Evolutionary conservation across 179 eudicot genomes (phyloP), one percentile per base, ranked within the genome.

Genomic region (Spergularia azorica): DNA sequence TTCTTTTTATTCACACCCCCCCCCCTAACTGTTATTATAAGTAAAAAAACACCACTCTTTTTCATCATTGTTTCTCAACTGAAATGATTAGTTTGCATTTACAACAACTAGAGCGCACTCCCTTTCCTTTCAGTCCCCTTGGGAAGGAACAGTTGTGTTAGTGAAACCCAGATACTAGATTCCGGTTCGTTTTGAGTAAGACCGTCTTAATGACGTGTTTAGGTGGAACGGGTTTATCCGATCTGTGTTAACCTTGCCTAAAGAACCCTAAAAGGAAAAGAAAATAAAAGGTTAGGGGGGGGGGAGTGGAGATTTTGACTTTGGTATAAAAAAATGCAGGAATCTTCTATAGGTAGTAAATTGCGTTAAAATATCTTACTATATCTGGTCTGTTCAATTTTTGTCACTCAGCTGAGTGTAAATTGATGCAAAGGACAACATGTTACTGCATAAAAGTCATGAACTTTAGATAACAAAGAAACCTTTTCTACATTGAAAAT

Each of bases 341-440:
- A 79, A 83, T 76, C 83, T 83, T 83, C 86, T 18, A 72, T 73
- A 76, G 75, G 78, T 83, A 70, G 79, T 71, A 75, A 75, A 46
- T 17, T 67, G 61, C 58, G 79, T 75, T 46, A 82, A 79, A 46
- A 78, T 79, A 61, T 72, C 77, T 79, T 72, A 76, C 85, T 71
- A 67, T 54, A 60, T 83, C 71, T 62, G 70, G 73, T 52, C 62
- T 70, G 61, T 60, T 59, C 39, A 66, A 76, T 77, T 56, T 64
- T 79, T 59, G 76, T 65, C 46, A 62, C 59, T 43, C 66, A 32
- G n/a, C 63, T 26, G 67, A 12, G 55, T 70, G 4, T 62, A 54
- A 36, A 3, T n/a, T 60, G n/a, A 58, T 48, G 15, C 13, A 38
- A 26, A 20, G n/a, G 50, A 74, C 50, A 48, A 69, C n/a, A n/a